Conservation (phyloP, 192 early-diverging fungal genomes). For the Chytriomyces confervae region DNA sequence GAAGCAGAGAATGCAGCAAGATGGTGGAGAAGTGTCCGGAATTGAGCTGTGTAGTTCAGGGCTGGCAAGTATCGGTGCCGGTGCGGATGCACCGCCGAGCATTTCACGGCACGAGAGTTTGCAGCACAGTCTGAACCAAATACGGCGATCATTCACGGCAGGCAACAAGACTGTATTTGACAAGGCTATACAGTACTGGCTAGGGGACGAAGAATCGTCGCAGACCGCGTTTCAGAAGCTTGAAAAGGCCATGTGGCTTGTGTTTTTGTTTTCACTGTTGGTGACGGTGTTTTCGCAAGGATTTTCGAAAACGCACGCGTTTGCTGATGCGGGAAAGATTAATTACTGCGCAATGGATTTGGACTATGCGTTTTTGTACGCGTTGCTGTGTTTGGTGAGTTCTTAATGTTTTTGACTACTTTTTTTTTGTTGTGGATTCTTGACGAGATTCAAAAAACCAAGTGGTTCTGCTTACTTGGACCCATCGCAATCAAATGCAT, state of each 20-base stretch:
- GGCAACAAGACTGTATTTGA: background rate
- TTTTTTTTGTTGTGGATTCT: background rate
- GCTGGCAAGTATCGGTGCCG: background rate
- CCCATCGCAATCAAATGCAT: background rate
- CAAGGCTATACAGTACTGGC: background rate
- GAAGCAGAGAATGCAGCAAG: background rate
- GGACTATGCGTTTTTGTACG: conserved; percentile 2
- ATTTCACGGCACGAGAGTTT: background rate
- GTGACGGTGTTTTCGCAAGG: background rate
- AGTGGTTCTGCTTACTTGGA: background rate
- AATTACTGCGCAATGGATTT: background rate
- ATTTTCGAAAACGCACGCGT: conserved; percentile 1
- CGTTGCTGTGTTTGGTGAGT: background rate
- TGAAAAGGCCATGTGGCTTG: background rate
- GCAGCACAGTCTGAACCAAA: background rate
- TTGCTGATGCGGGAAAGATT: background rate
- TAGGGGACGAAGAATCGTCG: background rate
- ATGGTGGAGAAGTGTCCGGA: background rate
- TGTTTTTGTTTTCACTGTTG: background rate
- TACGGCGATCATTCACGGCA: background rate
- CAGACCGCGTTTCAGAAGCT: background rate
- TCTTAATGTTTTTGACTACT: background rate
- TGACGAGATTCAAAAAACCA: background rate
- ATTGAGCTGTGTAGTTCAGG: background rate
- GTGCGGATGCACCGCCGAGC: background rate